A percentile compares a stretch with the other conserved stretches of the same genome.
Evolutionary conservation across 75 land plant genomes (phyloP).

Genomic region (Azolla pinnata): DNA sequence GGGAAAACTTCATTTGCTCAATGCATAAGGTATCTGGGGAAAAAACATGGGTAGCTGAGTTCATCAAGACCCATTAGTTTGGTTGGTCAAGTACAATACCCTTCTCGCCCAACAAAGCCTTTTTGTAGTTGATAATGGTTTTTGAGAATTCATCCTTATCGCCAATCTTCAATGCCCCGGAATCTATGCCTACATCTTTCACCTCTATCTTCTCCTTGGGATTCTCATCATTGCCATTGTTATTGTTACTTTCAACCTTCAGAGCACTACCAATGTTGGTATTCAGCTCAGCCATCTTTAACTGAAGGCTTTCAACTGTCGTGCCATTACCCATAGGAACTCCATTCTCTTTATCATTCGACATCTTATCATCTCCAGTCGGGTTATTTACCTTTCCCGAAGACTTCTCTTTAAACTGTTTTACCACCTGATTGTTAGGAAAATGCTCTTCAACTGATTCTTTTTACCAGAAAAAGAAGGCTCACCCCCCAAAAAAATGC

Average conservation of each 20-base stretch:
- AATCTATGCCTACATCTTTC: neutral
- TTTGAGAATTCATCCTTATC: neutral
- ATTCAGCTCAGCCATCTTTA: neutral
- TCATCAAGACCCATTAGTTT: neutral
- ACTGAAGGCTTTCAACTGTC: neutral
- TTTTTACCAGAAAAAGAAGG: neutral
- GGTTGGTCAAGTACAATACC: conserved; percentile 2
- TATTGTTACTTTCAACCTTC: neutral
- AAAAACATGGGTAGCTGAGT: no score
- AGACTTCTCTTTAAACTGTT: conserved; percentile 1
- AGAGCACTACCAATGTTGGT: neutral
- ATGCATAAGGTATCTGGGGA: no score
- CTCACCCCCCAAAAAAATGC: neutral
- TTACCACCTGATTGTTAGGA: neutral
- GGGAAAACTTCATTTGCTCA: no score
- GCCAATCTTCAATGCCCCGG: neutral
- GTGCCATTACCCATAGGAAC: neutral
- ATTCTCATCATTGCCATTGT: neutral
- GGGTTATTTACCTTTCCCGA: neutral
- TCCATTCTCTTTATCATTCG: neutral
- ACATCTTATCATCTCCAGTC: neutral
- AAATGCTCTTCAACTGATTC: neutral
- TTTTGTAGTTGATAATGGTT: conserved; percentile 2
- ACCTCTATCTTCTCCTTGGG: neutral
- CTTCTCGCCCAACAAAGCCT: conserved; percentile 1